These are phyloP conservation scores for Talaromyces liani DNA, from an alignment of 495 filamentous ascomycete genomes.

Conservation along the genomic window DNA sequence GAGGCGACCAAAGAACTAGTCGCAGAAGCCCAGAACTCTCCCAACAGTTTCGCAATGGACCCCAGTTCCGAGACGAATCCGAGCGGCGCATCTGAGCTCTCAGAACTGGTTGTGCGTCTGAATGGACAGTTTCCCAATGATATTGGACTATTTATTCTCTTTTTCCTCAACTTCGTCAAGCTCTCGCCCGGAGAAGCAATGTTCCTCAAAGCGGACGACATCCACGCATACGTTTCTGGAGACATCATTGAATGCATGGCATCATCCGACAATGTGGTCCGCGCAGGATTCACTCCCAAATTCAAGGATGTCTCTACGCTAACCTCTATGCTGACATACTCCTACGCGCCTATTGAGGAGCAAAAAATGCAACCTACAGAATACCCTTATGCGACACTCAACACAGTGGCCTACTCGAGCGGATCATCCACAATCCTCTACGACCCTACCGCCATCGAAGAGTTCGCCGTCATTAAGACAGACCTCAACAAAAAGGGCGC, in stretches of 20 bases:
- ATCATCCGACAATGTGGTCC: constrained; percentile 93
- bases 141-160: constrained; percentile 69
- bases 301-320: constrained; percentile 93
- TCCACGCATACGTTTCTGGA: constrained; percentile 91
- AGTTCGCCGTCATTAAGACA: constrained; percentile 86
- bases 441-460: constrained; percentile 84
- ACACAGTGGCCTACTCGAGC: constrained; percentile 68
- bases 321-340: constrained; percentile 90
- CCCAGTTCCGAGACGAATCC: constrained; percentile 29
- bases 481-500: constrained; percentile 61
- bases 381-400: constrained; percentile 77
- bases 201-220: constrained; percentile 92
- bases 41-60: constrained; percentile 33
- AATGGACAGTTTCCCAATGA: constrained; percentile 72
- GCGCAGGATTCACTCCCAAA: constrained; percentile 94
- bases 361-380: constrained; percentile 84
- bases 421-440: constrained; percentile 66
- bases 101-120: constrained; percentile 66
- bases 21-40: constrained; percentile 52
- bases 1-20: constrained; percentile 60
- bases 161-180: constrained; percentile 77
- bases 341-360: constrained; percentile 83
- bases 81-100: constrained; percentile 48
- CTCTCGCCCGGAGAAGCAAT: constrained; percentile 85
- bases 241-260: constrained; percentile 99